Evolutionary conservation across 192 early-diverging fungal species (phyloP), one percentile per base, ranked within the genome.

Genomic region (Dissophora globulifera): DNA sequence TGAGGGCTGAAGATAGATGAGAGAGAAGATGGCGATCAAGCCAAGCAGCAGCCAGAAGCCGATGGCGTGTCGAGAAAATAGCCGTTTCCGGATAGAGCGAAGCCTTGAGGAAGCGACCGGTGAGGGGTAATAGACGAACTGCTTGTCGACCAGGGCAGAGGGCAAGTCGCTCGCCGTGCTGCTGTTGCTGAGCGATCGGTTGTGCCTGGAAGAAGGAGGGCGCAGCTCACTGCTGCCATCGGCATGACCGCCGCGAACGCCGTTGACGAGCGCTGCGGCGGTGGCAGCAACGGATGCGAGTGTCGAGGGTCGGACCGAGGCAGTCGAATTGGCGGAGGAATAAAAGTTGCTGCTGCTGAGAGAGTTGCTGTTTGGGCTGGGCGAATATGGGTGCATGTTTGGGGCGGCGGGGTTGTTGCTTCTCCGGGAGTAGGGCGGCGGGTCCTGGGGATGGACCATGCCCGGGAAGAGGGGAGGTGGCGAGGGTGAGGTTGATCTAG

Each of bases 361-460:
- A 30, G 62, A 65, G 62, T 65, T 50, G 57, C 56, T 45, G 41
- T 61, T 76, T 25, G 58, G 72, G 16, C 58, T 61, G 27, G n/a
- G 23, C 7, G 51, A 48, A 15, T 30, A 20, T 23, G 27, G 30
- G 19, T 45, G 58, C 53, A 57, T 56, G 53, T 53, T 60, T 12
- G 31, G 15, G 38, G 54, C 56, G 27, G 46, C 38, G 26, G 63
- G 59, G 29, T 76, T 49, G 58, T 66, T 66, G 51, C 63, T 50
- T 30, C 64, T 76, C 30, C 72, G 32, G 27, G 72, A 67, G 47
- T 76, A 76, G 12, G 72, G 72, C 35, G 72, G 72, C 41, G 72
- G 72, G 53, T 76, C 72, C 63, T 76, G 72, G 1, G 72, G 72
- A 53, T 25, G 63, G 63, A 76, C 64, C 72, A 76, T 76, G 31